phyloP scores from a whole-genome alignment of 2,329 filamentous ascomycete species.

The Colletotrichum brevisporum region DNA sequence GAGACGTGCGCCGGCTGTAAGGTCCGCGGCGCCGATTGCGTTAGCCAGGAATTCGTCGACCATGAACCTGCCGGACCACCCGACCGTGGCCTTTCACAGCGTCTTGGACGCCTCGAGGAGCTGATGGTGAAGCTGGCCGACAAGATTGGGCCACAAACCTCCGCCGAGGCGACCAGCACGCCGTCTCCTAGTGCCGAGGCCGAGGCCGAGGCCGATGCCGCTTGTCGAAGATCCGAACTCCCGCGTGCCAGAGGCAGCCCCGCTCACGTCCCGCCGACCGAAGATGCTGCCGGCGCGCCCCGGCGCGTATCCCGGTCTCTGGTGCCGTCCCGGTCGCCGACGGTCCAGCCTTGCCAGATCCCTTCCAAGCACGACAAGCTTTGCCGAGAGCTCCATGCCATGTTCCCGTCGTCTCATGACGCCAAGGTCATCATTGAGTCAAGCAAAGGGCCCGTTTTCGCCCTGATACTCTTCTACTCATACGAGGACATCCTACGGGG shows the following conservation, averaged over 20 bases:
- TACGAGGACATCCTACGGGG: conserved; percentile 50
- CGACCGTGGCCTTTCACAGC: conserved; percentile 57
- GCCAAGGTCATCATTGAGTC: conserved; percentile 36
- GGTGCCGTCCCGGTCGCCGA: no score
- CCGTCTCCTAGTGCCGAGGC: conserved; percentile 46
- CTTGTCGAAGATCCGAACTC: conserved; percentile 42
- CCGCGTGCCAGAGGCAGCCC: conserved; percentile 36
- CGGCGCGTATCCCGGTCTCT: not conserved
- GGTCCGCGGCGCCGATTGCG: conserved; percentile 60
- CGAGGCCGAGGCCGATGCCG: conserved; percentile 1
- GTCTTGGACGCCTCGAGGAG: conserved; percentile 59
- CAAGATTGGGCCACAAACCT: conserved; percentile 19
- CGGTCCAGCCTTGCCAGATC: not conserved
- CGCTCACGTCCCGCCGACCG: conserved; percentile 38
- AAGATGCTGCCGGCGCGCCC: conserved; percentile 41
- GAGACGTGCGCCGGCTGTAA: conserved; percentile 61
- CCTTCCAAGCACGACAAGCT: conserved; percentile 39
- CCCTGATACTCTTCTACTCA: conserved; percentile 47
- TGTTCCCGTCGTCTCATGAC: conserved; percentile 24
- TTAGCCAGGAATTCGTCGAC: conserved; percentile 64
- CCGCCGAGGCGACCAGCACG: conserved; percentile 24
- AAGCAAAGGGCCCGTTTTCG: conserved; percentile 45
- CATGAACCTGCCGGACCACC: conserved; percentile 44
- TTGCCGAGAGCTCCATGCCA: conserved; percentile 18
- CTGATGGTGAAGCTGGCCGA: conserved; percentile 61